Base-by-base conservation (phyloP, 768 basidiomycete genomes). In the Tricholoma terreum region DNA sequence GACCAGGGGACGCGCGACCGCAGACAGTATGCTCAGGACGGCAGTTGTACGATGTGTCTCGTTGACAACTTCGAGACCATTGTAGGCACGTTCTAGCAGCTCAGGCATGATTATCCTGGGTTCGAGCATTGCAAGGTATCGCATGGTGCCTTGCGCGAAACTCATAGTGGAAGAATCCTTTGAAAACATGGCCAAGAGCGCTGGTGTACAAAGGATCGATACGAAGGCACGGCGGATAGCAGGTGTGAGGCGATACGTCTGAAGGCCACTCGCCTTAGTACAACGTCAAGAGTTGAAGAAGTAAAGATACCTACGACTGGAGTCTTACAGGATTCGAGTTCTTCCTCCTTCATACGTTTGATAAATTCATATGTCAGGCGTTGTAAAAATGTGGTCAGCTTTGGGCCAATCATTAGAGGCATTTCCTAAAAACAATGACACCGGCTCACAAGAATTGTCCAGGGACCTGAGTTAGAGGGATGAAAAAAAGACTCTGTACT, bases 31-130 rank as follows among this genome's bases (percentile, higher is more conserved):
- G 52, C 88, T 91, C 45, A 98, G 78, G 9, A 93, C 92, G 1
- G 95, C 91, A 2, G 93, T 94, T 4, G 95, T 97, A 38, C 95
- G 78, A 69, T 97, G 93, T 0, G 96, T 98, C 78, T 98, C 95
- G 61, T 95, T 94, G 15, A 98, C 83, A 10, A 88, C 86, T 68
- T 97, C 94, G n/a, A 98, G 76, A 0, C 94, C 94, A 35, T 89
- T 82, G 60, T 96, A 94, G 1, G 93, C 92, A 30, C 94, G 84
- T 65, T 97, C 95, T 21, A 98, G 79, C 11, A 98, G 77, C 40
- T 93, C 87, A 2, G 94, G 94, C 86, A 98, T 89, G 63, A 98
- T 81, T 33, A 96, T 74, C 15, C 80, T 77, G 0, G 96, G 92
- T 65, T 97, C 94, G 6, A 93, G 77, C 55, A 89, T 75, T 1